A percentile compares a stretch with the other conserved stretches of the same genome.
phyloP scores from a whole-genome alignment of 2,329 filamentous ascomycete genomes.

The Penicillium oxalicum region DNA sequence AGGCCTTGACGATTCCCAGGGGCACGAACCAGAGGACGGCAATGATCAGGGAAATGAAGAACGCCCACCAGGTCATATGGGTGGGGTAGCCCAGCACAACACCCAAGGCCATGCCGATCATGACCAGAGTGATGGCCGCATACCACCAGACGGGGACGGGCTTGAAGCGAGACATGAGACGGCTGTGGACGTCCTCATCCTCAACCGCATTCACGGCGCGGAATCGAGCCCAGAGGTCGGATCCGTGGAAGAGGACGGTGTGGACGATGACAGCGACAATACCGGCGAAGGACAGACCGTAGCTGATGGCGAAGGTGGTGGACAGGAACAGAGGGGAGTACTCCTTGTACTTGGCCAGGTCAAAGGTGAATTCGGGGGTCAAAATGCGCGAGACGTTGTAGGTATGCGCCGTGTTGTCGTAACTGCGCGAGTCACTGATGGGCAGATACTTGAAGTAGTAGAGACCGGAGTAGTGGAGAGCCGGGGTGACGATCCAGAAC shows the following conservation, averaged over 20 bases:
- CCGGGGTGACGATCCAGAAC: slow-evolving; percentile 55
- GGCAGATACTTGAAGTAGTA: slow-evolving; percentile 63
- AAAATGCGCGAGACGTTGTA: slow-evolving; percentile 64
- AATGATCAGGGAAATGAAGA: slow-evolving; percentile 60
- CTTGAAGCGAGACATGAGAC: slow-evolving; percentile 53
- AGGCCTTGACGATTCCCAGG: slow-evolving; percentile 59
- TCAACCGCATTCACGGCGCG: slow-evolving; percentile 49
- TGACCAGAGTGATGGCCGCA: slow-evolving; percentile 39
- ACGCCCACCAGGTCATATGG: slow-evolving; percentile 66
- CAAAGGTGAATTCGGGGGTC: slow-evolving; percentile 55
- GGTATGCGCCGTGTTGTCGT: slow-evolving; percentile 60
- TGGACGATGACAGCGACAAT: slow-evolving; percentile 65
- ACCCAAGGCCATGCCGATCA: slow-evolving; percentile 47
- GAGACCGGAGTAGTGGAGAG: slow-evolving; percentile 59
- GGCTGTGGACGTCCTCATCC: slow-evolving; percentile 50
- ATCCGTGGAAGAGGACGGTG: slow-evolving; percentile 60
- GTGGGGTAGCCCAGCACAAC: slow-evolving; percentile 54
- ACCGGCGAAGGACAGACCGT: slow-evolving; percentile 66
- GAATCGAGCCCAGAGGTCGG: slow-evolving; percentile 60
- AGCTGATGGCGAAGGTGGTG: slow-evolving; percentile 64
- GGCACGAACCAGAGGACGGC: slow-evolving; percentile 60
- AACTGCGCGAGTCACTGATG: slow-evolving; percentile 64
- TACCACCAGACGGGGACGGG: slow-evolving; percentile 57
- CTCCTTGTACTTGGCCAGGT: slow-evolving; percentile 57
- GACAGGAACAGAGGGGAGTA: slow-evolving; percentile 60